phyloP scores from a whole-genome alignment of 169 alveolate genomes.

The Cystoisospora suis region DNA sequence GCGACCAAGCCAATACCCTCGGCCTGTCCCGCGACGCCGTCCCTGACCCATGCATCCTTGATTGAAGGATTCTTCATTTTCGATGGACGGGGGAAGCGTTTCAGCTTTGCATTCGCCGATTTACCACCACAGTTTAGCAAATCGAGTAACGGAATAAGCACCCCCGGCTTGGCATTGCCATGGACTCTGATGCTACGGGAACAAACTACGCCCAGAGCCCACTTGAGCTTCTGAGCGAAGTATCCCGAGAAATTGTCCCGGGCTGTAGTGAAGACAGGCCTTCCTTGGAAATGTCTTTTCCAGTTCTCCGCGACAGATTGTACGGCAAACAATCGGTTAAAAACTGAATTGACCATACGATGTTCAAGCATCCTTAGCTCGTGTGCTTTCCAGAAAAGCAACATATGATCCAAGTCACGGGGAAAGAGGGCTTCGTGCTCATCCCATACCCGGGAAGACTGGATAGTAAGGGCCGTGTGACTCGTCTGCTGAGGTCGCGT shows the following conservation, averaged over 20 bases:
- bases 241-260: too few relatives aligned
- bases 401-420: not conserved
- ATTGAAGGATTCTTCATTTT: too few relatives aligned
- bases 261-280: not conserved
- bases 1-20: constrained; percentile 2
- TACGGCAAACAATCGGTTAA: not conserved
- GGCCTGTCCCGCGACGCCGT: too few relatives aligned
- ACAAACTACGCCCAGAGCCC: constrained; percentile 12
- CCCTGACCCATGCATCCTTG: too few relatives aligned
- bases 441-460: not conserved
- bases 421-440: not conserved
- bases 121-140: not conserved
- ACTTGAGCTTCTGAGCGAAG: not conserved
- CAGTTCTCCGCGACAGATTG: not conserved
- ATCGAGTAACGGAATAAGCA: constrained; percentile 13
- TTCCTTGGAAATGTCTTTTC: not conserved
- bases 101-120: not conserved
- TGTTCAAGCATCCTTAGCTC: constrained; percentile 14
- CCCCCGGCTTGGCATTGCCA: not conserved
- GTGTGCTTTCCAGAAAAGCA: not conserved
- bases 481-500: not conserved
- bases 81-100: too few relatives aligned
- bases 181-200: not conserved
- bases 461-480: not conserved
- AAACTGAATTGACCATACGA: constrained; percentile 10